Evolutionary conservation across 2,329 filamentous ascomycete species (phyloP).

Genomic region (Scedosporium dehoogii): DNA sequence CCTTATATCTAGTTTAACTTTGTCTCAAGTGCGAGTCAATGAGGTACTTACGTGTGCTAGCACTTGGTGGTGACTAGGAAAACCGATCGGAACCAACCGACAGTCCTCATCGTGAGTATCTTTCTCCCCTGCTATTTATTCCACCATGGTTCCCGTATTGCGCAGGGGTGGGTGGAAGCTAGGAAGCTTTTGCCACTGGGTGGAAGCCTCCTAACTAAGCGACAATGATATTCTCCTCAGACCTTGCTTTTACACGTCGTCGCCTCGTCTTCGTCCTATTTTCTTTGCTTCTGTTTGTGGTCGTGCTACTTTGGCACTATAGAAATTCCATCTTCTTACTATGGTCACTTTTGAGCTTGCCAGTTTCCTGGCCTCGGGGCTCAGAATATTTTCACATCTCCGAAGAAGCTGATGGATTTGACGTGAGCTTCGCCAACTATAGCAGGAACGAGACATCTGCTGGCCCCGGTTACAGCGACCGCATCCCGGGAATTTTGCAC

Average conservation of each 20-base stretch:
- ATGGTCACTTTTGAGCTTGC: background rate
- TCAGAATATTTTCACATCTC: slow-evolving; percentile 19
- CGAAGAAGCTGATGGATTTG: slow-evolving; percentile 17
- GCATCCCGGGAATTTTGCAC: slow-evolving; percentile 23
- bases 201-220: background rate
- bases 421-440: slow-evolving; percentile 24
- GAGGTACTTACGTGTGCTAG: background rate
- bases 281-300: background rate
- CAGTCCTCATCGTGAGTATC: background rate
- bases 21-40: background rate
- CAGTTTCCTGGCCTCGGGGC: slow-evolving; percentile 14
- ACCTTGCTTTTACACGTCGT: background rate
- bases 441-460: slow-evolving; percentile 17
- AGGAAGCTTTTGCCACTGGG: background rate
- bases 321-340: background rate
- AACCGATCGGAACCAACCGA: background rate
- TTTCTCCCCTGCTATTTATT: background rate
- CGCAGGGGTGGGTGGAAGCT: background rate
- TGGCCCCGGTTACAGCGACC: slow-evolving; percentile 16
- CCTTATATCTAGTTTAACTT: background rate
- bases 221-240: background rate
- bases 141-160: background rate
- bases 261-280: background rate
- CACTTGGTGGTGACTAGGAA: background rate
- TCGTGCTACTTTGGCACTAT: background rate